Evolutionary conservation across 148 eudicot species (phyloP), one percentile per base, ranked within the genome.

Genomic region (Nepenthes gracilis): DNA sequence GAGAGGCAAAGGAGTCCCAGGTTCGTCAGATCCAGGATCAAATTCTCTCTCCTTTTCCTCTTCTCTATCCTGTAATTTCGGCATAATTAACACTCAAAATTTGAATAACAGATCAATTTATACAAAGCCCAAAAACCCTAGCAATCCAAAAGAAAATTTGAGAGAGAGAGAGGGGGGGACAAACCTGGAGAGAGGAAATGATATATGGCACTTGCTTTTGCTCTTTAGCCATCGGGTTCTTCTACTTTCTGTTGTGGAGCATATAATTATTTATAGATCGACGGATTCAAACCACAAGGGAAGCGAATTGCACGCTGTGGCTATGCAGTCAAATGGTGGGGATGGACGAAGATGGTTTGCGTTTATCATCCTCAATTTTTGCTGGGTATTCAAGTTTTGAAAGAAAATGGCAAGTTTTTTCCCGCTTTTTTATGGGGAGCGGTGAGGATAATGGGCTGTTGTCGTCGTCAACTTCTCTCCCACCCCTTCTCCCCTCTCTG

Each of bases 1-100:
- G 55, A 94, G 89, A 57, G 97, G 97, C 67, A 81, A 74, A 36
- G 95, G 89, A 59, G 88, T 71, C 58, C 78, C 95, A 37, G 84
- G 74, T 58, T 86, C 97, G 37, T 81, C 84, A 38, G 74, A 70
- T 71, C 87, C 91, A 47, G 70, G 73, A 56, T 84, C 85, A 62
- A 79, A 72, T 9, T 77, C 86, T 57, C 74, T 75, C 35, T 72
- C 80, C 33, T 85, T 78, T 23, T 83, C 91, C 43, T 75, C 87
- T 71, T 77, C 81, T 74, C 55, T 72, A 35, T 62, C 79, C 82
- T 78, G 79, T 40, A 32, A 65, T 64, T 74, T 81, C 85, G 70
- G 78, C 89, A 67, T 65, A 56, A 23, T 62, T n/a, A 60, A 64
- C 32, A 6, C 58, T 35, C 62, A 64, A 15, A 38, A 14, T 6